Evolutionary conservation across 352 stramenopile genomes (phyloP), one percentile per base, ranked within the genome.

Genomic region (Phytophthora ohioensis): DNA sequence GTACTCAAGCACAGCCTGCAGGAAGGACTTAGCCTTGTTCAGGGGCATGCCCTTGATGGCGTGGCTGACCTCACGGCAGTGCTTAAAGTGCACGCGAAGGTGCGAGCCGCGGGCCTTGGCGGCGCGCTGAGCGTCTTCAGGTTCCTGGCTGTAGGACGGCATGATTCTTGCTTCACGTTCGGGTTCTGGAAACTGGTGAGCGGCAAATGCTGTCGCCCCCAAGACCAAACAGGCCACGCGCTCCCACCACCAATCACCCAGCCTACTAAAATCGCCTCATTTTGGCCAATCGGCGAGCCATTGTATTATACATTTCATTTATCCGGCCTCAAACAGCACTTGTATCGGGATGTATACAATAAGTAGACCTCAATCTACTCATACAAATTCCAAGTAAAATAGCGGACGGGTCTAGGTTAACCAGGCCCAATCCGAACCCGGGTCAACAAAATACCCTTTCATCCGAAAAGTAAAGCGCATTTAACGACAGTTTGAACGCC

Each of bases 21-120:
- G 86, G 84, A 98, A 99, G 76, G 87, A 84, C 79, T 98, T 97
- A 63, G 97, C 97, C 88, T 99, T 99, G 72, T 73, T 82, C 55
- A 99, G 80, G 49, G 93, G 93, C 96, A 99, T 98, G 72, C 97
- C 97, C 85, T 99, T 99, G 89, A 99, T 99, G 70, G 95, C 91
- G 79, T 99, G 93, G 71, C 87, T 94, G 51, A 99, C 98, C 81
- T 99, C 97, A 75, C 97, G 94, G 84, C 97, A 99, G 93, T 99
- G 98, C 95, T 99, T 99, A 93, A 99, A 99, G 90, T 99, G 98
- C 77, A 99, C 96, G 76, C 97, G 94, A 45, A 99, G 89, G 88
- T 99, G 94, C 69, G 94, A 98, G 74, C 97, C 98, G 60, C 97
- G 91, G 39, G 97, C 91, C 91, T 99, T 99, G 71, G 88, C 88